Evolutionary conservation across 2,329 filamentous ascomycete species (phyloP).

Genomic region (Fusarium guadeloupense): DNA sequence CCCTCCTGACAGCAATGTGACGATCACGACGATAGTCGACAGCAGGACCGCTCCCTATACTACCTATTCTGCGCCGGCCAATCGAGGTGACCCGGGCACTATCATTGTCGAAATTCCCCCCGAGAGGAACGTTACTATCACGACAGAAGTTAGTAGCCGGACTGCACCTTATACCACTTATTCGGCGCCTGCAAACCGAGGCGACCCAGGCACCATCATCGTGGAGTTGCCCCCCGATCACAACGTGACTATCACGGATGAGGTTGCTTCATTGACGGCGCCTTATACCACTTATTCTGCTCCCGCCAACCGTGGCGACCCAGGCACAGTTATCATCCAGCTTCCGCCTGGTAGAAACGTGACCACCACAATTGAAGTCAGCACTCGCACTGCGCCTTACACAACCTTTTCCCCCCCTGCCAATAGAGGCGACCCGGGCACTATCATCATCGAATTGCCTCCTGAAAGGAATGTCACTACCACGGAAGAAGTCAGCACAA

Average conservation of each 20-base stretch:
- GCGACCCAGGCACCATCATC: conserved; percentile 14
- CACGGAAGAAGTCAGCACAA: background rate
- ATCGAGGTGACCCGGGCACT: conserved; percentile 10
- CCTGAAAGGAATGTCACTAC: conserved; percentile 21
- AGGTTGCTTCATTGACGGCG: background rate
- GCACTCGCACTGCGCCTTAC: background rate
- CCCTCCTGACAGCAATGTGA: conserved; percentile 1
- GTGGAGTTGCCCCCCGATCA: conserved; percentile 5
- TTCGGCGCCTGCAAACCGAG: background rate
- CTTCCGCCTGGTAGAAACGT: conserved; percentile 15
- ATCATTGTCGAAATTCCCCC: conserved; percentile 16
- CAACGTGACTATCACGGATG: conserved; percentile 19
- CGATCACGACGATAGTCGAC: background rate
- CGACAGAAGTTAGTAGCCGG: background rate
- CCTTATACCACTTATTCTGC: conserved; percentile 1
- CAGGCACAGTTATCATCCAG: conserved; percentile 17
- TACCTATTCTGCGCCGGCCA: background rate
- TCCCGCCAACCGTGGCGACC: background rate
- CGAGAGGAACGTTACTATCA: conserved; percentile 20
- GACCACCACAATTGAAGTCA: conserved; percentile 7
- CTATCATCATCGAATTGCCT: conserved; percentile 15
- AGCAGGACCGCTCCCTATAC: conserved; percentile 1
- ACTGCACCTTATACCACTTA: conserved; percentile 9
- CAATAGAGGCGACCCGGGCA: conserved; percentile 12
- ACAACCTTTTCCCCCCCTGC: conserved; percentile 18